phyloP scores from a whole-genome alignment of 257 asterid genomes.

The Echites panduratus region DNA sequence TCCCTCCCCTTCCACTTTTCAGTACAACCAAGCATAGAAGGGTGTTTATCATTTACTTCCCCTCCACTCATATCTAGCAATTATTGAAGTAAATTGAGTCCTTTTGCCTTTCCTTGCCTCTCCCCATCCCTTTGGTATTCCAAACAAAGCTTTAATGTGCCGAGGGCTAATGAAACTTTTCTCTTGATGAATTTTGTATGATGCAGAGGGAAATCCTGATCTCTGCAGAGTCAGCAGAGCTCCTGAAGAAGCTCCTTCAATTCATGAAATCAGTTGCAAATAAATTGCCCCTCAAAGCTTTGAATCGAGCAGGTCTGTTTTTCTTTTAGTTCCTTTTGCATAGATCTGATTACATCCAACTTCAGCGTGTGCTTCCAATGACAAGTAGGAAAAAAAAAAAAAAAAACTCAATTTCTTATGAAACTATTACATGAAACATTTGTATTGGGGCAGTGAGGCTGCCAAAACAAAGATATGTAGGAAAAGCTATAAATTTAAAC shows the following conservation, averaged over 20 bases:
- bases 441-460: background rate
- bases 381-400: no score
- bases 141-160: background rate
- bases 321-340: background rate
- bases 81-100: no score
- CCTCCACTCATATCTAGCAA: no score
- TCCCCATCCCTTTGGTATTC: no score
- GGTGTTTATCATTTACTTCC: no score
- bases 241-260: background rate
- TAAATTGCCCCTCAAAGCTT: conserved; percentile 1
- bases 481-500: no score
- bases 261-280: background rate
- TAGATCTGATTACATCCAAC: background rate
- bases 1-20: no score
- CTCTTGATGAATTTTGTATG: background rate
- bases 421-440: background rate
- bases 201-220: conserved; percentile 8
- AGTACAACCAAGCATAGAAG: no score
- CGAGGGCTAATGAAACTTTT: background rate
- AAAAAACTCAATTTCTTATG: background rate
- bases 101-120: no score
- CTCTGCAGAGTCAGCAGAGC: conserved; percentile 5
- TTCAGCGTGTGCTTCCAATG: background rate
- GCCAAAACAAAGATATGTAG: background rate
- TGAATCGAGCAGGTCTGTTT: conserved; percentile 2